Percentiles rank a stretch among this genome's conserved stretches.
Evolutionary conservation across 768 basidiomycete species (phyloP).

Genomic region (Podaxis carcinomalis): DNA sequence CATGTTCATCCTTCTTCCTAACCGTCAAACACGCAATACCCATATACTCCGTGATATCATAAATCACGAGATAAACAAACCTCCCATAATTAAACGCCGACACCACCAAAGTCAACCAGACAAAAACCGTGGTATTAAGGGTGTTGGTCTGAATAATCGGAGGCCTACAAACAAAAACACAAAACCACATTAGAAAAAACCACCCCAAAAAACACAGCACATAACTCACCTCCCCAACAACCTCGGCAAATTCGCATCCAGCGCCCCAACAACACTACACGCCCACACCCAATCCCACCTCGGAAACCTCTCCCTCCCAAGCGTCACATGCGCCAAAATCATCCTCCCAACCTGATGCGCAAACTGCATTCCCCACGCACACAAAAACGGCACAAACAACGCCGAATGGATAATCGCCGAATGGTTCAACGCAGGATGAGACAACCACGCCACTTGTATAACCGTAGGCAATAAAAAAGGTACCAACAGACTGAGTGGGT

Average conservation of each 20-base stretch:
- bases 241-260: conserved; percentile 79
- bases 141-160: conserved; percentile 74
- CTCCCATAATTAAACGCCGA: conserved; percentile 69
- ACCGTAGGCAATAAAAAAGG: conserved; percentile 71
- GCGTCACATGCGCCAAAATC: conserved; percentile 89
- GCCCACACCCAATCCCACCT: conserved; percentile 86
- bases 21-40: conserved; percentile 97
- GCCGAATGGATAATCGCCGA: conserved; percentile 73
- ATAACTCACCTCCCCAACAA: conserved; percentile 62
- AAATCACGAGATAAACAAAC: conserved; percentile 80
- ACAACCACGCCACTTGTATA: conserved; percentile 82
- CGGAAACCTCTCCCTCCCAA: conserved; percentile 67
- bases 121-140: conserved; percentile 60
- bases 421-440: conserved; percentile 54
- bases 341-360: conserved; percentile 88
- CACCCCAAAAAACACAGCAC: neutral
- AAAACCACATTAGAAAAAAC: conserved; percentile 3
- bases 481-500: conserved; percentile 61
- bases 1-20: conserved; percentile 67
- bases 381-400: conserved; percentile 82
- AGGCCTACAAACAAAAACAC: conserved; percentile 29
- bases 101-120: conserved; percentile 64
- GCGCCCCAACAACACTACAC: conserved; percentile 69
- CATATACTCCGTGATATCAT: conserved; percentile 84
- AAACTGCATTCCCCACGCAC: conserved; percentile 91